Conservation (phyloP, 345 rosid genomes). For the Eucalyptus microcorys region DNA sequence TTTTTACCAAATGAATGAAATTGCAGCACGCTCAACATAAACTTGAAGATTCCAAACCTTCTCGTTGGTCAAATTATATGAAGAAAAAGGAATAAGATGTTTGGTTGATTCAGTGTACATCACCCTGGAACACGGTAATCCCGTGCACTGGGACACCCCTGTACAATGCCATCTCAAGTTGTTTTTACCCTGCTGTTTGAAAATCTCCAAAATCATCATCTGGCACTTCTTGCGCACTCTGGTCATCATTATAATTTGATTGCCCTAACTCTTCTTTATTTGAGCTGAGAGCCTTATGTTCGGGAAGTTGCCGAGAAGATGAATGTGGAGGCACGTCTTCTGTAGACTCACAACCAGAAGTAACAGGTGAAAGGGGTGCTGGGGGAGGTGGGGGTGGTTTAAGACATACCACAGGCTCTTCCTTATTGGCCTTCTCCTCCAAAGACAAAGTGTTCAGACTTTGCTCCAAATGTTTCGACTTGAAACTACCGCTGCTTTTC, state of each 20-base stretch:
- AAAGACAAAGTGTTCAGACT: slow-evolving; percentile 35
- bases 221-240: slow-evolving; percentile 25
- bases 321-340: slow-evolving; percentile 14
- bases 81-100: not conserved
- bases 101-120: not conserved
- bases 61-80: not conserved
- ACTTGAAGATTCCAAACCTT: not conserved
- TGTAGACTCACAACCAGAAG: slow-evolving; percentile 23
- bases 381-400: slow-evolving; percentile 87
- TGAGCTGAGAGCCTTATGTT: slow-evolving; percentile 1
- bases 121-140: not conserved
- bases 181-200: slow-evolving; percentile 66
- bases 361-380: slow-evolving; percentile 39
- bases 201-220: slow-evolving; percentile 98
- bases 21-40: not conserved
- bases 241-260: slow-evolving; percentile 4
- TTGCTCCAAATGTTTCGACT: slow-evolving; percentile 49
- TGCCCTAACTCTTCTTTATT: slow-evolving; percentile 16
- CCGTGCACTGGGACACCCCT: not conserved
- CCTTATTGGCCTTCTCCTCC: slow-evolving; percentile 45
- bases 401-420: slow-evolving; percentile 44
- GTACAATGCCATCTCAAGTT: not conserved
- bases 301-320: slow-evolving; percentile 8
- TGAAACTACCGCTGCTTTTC: slow-evolving; percentile 27
- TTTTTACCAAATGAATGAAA: not conserved